Conservation (phyloP, 352 stramenopile species). For the Globisporangium cederbergense region DNA sequence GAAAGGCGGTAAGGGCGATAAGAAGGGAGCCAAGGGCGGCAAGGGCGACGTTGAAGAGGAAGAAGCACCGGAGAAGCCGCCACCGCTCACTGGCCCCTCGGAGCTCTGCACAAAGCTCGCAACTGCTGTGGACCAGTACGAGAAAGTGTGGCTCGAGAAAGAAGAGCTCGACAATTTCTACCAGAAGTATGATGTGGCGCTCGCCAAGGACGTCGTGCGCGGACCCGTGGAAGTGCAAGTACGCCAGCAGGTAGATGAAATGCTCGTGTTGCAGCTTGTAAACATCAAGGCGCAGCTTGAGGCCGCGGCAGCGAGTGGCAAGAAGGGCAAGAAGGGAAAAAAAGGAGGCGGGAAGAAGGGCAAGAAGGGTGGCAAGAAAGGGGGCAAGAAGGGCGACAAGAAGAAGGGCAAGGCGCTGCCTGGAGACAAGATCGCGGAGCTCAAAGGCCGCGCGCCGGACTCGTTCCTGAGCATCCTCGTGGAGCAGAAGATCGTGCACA, state of each 20-base stretch:
- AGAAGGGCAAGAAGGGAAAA: slow-evolving; percentile 79
- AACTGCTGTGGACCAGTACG: slow-evolving; percentile 60
- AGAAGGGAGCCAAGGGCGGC: slow-evolving; percentile 41
- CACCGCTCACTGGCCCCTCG: slow-evolving; percentile 82
- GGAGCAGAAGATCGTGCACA: slow-evolving; percentile 87
- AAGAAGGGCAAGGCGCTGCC: slow-evolving; percentile 83
- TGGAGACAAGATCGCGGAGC: slow-evolving; percentile 88
- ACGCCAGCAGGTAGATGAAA: slow-evolving; percentile 90
- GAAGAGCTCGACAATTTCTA: slow-evolving; percentile 90
- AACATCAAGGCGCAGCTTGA: slow-evolving; percentile 93
- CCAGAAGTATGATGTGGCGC: slow-evolving; percentile 91
- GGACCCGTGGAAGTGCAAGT: slow-evolving; percentile 85
- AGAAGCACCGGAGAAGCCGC: slow-evolving; percentile 73
- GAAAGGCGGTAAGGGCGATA: slow-evolving; percentile 53
- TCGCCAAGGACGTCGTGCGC: slow-evolving; percentile 89
- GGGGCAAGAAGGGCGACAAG: slow-evolving; percentile 70
- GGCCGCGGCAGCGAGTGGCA: slow-evolving; percentile 51
- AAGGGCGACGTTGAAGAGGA: slow-evolving; percentile 60
- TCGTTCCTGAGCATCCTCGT: slow-evolving; percentile 90
- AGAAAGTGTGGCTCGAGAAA: slow-evolving; percentile 85
- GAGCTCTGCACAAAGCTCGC: slow-evolving; percentile 82
- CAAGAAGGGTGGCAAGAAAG: slow-evolving; percentile 46
- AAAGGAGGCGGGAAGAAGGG: slow-evolving; percentile 60
- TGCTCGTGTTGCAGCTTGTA: slow-evolving; percentile 91
- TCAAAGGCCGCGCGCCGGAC: slow-evolving; percentile 86